Evolutionary conservation across 1,139 yeast genomes (phyloP).

Genomic region (Pichia sp.): DNA sequence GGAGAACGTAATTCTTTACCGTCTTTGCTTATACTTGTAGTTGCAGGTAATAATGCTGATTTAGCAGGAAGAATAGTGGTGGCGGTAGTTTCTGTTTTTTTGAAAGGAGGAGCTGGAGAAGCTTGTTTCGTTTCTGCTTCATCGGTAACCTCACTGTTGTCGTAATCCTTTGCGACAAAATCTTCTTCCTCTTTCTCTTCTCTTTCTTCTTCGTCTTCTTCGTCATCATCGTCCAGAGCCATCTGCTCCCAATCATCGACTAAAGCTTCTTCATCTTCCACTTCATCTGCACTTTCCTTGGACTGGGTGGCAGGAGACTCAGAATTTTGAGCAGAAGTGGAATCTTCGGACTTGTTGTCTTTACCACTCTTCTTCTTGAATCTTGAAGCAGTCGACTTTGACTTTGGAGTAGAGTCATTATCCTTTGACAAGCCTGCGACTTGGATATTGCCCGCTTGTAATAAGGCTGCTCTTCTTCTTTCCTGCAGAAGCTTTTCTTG

Average conservation of each 20-base stretch:
- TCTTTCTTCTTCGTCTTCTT: slow-evolving; percentile 26
- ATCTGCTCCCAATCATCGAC: slow-evolving; percentile 67
- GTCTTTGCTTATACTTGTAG: slow-evolving; percentile 20
- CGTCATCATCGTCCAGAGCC: slow-evolving; percentile 55
- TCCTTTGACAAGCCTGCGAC: slow-evolving; percentile 62
- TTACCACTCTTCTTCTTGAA: slow-evolving; percentile 46
- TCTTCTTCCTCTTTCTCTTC: slow-evolving; percentile 28
- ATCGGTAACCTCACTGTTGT: slow-evolving; percentile 19
- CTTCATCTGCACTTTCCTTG: slow-evolving; percentile 33
- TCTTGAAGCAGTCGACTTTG: slow-evolving; percentile 63
- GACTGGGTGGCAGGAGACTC: slow-evolving; percentile 13
- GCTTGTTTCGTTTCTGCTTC: slow-evolving; percentile 14
- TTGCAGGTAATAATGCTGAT: slow-evolving; percentile 22
- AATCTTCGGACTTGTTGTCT: slow-evolving; percentile 27
- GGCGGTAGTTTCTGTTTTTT: slow-evolving; percentile 25
- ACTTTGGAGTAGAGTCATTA: slow-evolving; percentile 36
- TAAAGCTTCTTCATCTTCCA: slow-evolving; percentile 48
- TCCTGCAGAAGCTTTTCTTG: slow-evolving; percentile 86
- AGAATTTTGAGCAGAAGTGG: slow-evolving; percentile 9
- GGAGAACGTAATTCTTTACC: slow-evolving; percentile 80
- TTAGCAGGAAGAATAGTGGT: slow-evolving; percentile 17
- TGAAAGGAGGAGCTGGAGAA: background rate
- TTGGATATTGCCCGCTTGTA: slow-evolving; percentile 66
- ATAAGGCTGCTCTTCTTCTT: slow-evolving; percentile 81
- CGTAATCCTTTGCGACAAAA: slow-evolving; percentile 25